Conservation (phyloP, 1,284 basidiomycete genomes). For the Apiotrichum mycotoxinovorans region DNA sequence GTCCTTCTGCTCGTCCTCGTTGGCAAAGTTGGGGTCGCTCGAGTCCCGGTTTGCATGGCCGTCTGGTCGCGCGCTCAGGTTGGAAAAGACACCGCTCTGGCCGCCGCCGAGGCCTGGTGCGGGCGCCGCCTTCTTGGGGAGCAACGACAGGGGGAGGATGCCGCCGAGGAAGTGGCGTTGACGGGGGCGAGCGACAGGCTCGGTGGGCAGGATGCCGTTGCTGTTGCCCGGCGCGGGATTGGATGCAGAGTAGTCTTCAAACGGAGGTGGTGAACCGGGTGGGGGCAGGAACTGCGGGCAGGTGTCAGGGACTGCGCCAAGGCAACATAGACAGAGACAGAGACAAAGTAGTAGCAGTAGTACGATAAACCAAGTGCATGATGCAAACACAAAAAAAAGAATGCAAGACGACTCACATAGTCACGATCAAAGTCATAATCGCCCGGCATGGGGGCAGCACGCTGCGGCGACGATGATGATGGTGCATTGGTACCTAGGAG, state of each 20-base stretch:
- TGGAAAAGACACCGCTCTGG: constrained; percentile 95
- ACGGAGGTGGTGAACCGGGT: constrained; percentile 73
- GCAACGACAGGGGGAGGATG: constrained; percentile 70
- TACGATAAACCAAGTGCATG: constrained; percentile 1
- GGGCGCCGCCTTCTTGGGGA: constrained; percentile 51
- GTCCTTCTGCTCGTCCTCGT: constrained; percentile 76
- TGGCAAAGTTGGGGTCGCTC: constrained; percentile 62
- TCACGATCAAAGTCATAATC: constrained; percentile 81
- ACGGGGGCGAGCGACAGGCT: constrained; percentile 52
- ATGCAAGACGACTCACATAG: constrained; percentile 61
- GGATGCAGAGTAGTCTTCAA: constrained; percentile 60
- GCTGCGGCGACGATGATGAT: background rate
- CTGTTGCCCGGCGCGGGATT: constrained; percentile 68
- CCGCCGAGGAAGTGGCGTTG: constrained; percentile 64
- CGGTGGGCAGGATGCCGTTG: constrained; percentile 67
- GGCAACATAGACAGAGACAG: background rate
- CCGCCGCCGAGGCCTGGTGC: constrained; percentile 56
- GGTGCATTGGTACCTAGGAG: constrained; percentile 4
- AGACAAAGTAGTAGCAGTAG: no score
- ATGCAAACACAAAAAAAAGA: no score
- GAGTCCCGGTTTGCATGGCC: constrained; percentile 55
- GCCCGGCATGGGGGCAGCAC: constrained; percentile 39
- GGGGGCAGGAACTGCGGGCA: constrained; percentile 54
- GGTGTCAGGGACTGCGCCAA: background rate
- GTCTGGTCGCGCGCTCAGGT: constrained; percentile 74